phyloP scores from a whole-genome alignment of 179 eudicot species.

The Silene coronaria region DNA sequence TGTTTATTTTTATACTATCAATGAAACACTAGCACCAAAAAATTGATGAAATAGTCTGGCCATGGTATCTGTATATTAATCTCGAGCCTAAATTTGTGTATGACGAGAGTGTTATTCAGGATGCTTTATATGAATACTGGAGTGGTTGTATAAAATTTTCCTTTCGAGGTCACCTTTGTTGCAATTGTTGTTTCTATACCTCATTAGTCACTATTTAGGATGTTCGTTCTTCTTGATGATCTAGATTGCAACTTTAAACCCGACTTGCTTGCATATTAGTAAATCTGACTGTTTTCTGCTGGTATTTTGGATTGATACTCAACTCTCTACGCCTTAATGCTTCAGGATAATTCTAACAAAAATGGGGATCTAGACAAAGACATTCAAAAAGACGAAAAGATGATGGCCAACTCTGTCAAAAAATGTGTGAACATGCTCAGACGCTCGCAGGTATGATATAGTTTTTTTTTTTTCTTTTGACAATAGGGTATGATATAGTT shows the following conservation, averaged over 20 bases:
- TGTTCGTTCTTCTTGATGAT: not conserved
- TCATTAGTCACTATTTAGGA: not conserved
- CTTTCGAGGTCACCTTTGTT: not conserved
- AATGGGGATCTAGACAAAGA: slow-evolving; percentile 60
- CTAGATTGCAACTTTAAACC: not conserved
- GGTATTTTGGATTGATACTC: slow-evolving; percentile 30
- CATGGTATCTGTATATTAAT: not conserved
- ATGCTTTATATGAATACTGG: not conserved
- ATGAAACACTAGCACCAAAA: not conserved
- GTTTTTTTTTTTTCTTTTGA: too few relatives aligned
- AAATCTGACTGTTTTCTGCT: not conserved
- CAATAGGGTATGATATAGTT: slow-evolving; percentile 51
- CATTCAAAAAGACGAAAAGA: slow-evolving; percentile 54
- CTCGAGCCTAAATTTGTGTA: not conserved
- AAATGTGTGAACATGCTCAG: slow-evolving; percentile 63
- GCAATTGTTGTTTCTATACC: not conserved
- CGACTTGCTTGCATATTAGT: too few relatives aligned
- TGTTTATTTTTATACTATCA: not conserved
- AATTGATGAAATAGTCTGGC: too few relatives aligned
- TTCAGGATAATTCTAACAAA: slow-evolving; percentile 40
- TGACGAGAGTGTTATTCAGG: not conserved
- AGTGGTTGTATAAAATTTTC: not conserved
- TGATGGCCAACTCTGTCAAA: slow-evolving; percentile 46
- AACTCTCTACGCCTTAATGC: slow-evolving; percentile 52
- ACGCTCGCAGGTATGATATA: too few relatives aligned